Conservation (phyloP, 345 rosid genomes). For the Syzygium oleosum region DNA sequence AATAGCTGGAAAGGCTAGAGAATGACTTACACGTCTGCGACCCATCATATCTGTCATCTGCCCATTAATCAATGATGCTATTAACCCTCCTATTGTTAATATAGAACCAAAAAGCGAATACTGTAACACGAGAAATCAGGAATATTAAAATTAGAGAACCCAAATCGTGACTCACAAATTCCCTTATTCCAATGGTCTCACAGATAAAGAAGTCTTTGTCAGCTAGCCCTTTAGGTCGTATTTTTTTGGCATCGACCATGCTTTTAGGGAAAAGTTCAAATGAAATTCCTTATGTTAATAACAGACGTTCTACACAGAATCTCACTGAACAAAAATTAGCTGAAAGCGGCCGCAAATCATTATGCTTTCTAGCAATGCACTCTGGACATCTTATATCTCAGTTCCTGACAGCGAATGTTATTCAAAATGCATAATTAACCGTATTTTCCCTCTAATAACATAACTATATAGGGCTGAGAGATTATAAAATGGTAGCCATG, state of each 20-base stretch:
- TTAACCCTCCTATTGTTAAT: constrained; percentile 12
- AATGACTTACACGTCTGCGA: constrained; percentile 10
- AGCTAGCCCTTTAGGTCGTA: neutral
- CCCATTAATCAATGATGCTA: constrained; percentile 15
- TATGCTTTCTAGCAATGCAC: neutral
- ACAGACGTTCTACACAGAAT: neutral
- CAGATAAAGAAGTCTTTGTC: neutral
- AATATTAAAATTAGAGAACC: neutral
- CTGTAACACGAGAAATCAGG: neutral
- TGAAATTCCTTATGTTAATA: neutral
- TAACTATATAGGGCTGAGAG: neutral
- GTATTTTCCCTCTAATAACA: neutral
- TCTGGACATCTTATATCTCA: neutral
- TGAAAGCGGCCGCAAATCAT: neutral
- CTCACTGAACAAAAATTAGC: neutral
- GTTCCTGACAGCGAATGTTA: neutral
- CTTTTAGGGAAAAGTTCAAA: neutral
- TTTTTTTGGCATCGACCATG: neutral
- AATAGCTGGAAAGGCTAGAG: neutral
- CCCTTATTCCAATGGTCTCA: neutral
- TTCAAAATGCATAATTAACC: neutral
- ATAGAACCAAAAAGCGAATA: constrained; percentile 17
- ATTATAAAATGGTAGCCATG: neutral
- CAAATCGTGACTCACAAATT: neutral
- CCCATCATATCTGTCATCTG: constrained; percentile 10